These are phyloP conservation scores for Torrubiella hemipterigena DNA, from an alignment of 2,329 filamentous ascomycete genomes.

Conservation along the genomic window DNA sequence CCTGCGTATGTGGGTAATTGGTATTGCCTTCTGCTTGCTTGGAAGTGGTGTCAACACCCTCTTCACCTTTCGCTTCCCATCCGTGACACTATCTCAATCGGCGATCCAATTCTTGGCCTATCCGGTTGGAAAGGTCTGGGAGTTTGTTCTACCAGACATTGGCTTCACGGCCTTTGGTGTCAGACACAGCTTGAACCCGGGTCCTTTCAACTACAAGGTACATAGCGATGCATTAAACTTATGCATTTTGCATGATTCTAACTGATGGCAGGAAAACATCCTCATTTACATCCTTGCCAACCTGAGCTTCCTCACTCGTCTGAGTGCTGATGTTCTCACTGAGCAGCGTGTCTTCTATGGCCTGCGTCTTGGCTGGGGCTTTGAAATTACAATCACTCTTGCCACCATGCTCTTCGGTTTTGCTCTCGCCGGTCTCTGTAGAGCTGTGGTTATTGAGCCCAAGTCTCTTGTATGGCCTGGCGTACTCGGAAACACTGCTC, in stretches of 20 bases:
- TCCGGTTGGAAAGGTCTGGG: conserved; percentile 27
- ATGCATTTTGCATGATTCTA: too few species aligned
- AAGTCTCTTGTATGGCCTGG: conserved; percentile 40
- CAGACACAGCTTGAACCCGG: conserved; percentile 24
- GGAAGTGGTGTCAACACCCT: conserved; percentile 27
- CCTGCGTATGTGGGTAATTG: conserved; percentile 25
- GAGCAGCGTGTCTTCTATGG: conserved; percentile 28
- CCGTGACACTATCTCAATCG: conserved; percentile 19
- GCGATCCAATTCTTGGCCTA: conserved; percentile 30
- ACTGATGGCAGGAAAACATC: conserved; percentile 35
- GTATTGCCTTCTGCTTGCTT: conserved; percentile 22
- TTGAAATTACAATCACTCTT: conserved; percentile 34
- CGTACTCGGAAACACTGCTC: conserved; percentile 33
- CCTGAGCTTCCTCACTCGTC: conserved; percentile 29
- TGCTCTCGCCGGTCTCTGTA: conserved; percentile 32
- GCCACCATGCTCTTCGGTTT: conserved; percentile 40
- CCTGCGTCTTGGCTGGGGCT: conserved; percentile 30
- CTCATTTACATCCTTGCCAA: conserved; percentile 45
- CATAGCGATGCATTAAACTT: too few species aligned
- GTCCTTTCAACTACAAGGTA: conserved; percentile 23
- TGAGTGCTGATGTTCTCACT: conserved; percentile 20
- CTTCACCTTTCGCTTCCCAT: conserved; percentile 23
- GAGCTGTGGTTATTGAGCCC: conserved; percentile 31
- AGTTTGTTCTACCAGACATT: conserved; percentile 18
- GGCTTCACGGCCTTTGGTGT: conserved; percentile 13